These are phyloP conservation scores for Allium fistulosum DNA, from an alignment of 106 monocot genomes.

Conservation along the genomic window DNA sequence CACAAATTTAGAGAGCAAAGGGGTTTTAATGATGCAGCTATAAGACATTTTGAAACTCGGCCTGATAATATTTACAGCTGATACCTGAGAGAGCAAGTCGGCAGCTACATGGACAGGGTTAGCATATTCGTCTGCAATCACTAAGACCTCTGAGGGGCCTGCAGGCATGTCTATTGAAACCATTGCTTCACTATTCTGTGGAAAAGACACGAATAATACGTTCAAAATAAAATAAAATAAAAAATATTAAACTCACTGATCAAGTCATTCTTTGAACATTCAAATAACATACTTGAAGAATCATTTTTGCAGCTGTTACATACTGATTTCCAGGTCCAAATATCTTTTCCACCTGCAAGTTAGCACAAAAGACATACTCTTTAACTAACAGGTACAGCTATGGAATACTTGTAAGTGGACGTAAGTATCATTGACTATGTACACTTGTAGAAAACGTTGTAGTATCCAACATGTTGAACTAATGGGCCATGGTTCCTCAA, in stretches of 20 bases:
- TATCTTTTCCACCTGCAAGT: conserved; percentile 85
- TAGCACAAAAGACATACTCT: background rate
- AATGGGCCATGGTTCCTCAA: no score
- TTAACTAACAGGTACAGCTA: no score
- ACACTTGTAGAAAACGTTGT: no score
- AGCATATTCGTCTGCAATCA: conserved; percentile 89
- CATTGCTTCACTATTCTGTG: conserved; percentile 97
- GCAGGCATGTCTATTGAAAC: conserved; percentile 99
- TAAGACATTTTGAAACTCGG: no score
- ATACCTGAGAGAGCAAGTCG: conserved; percentile 92
- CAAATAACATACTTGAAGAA: conserved; percentile 74
- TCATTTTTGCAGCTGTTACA: conserved; percentile 99
- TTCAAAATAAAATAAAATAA: background rate
- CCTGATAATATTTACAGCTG: no score
- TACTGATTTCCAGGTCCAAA: conserved; percentile 98
- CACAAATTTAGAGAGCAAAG: no score
- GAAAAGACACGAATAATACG: background rate
- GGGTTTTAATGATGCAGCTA: no score
- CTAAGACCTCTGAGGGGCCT: conserved; percentile 93
- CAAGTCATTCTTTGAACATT: no score
- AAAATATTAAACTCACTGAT: background rate
- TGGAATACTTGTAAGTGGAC: no score
- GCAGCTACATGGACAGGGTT: conserved; percentile 83
- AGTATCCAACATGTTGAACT: no score
- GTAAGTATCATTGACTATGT: no score